A percentile compares a stretch with the other conserved stretches of the same genome.
Conservation (phyloP, 2,329 filamentous ascomycete species). For the Penicillium sp. region DNA sequence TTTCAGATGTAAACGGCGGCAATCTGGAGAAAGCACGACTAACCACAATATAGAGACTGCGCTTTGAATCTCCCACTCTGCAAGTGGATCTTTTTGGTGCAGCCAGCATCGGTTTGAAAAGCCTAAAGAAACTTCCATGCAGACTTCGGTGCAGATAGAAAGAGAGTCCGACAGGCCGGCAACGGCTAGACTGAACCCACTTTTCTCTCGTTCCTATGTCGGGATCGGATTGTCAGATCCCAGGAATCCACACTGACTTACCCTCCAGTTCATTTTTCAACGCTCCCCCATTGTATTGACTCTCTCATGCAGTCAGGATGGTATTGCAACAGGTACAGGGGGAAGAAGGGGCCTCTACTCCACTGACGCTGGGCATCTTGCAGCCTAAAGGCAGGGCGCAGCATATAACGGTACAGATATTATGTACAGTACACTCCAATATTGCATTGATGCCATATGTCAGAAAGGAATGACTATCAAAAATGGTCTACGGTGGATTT, state of each 20-base stretch:
- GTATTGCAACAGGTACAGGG: conserved; percentile 1
- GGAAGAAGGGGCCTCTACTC: neutral
- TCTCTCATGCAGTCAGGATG: conserved; percentile 4
- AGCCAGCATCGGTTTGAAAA: neutral
- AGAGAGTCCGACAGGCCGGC: conserved; percentile 19
- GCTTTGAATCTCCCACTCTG: conserved; percentile 6
- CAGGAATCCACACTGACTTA: conserved; percentile 12
- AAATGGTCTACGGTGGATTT: neutral
- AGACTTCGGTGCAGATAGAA: conserved; percentile 32
- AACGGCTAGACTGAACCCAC: conserved; percentile 7
- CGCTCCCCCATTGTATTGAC: conserved; percentile 12
- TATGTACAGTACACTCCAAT: neutral
- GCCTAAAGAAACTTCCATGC: conserved; percentile 34
- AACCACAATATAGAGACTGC: conserved; percentile 9
- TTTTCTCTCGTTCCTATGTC: conserved; percentile 1
- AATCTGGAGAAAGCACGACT: neutral
- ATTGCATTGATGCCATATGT: neutral
- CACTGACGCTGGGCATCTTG: conserved; percentile 3
- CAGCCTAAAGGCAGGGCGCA: neutral
- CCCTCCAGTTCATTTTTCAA: conserved; percentile 14
- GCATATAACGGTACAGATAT: conserved; percentile 11
- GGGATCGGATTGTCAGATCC: conserved; percentile 2
- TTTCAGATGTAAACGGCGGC: neutral
- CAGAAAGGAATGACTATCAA: neutral
- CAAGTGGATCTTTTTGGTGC: conserved; percentile 3